These are phyloP conservation scores for Zygosaccharomyces pseudobailii DNA, from an alignment of 1,139 yeast species.

Conservation along the genomic window DNA sequence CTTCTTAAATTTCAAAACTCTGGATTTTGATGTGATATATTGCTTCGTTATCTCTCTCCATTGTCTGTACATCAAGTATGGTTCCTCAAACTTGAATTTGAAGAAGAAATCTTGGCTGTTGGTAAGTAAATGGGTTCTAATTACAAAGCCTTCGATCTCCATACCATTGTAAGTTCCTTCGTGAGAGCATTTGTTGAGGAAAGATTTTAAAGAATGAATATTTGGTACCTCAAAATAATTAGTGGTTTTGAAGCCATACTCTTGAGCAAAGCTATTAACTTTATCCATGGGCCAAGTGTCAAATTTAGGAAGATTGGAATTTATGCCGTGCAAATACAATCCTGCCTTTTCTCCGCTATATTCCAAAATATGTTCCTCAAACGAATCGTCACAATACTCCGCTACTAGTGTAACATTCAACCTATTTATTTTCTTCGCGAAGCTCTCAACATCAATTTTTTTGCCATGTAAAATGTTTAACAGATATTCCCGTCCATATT, in stretches of 20 bases:
- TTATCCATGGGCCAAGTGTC: constrained; percentile 56
- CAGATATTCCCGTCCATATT: constrained; percentile 62
- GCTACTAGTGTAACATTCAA: constrained; percentile 78
- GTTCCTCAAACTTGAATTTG: constrained; percentile 94
- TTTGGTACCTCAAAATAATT: constrained; percentile 42
- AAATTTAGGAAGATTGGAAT: constrained; percentile 61
- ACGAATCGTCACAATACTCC: constrained; percentile 85
- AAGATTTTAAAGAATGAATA: constrained; percentile 42
- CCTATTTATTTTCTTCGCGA: constrained; percentile 52
- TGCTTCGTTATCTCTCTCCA: constrained; percentile 81
- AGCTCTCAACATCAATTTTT: constrained; percentile 41
- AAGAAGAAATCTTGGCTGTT: constrained; percentile 58
- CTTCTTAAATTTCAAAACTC: constrained; percentile 44
- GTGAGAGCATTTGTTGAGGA: constrained; percentile 53
- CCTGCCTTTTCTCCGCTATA: constrained; percentile 67
- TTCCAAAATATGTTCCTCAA: constrained; percentile 90
- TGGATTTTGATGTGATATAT: constrained; percentile 44
- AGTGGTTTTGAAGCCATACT: constrained; percentile 69
- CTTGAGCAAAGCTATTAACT: constrained; percentile 56
- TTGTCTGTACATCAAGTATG: constrained; percentile 83
- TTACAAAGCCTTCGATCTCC: constrained; percentile 92
- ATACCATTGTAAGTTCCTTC: constrained; percentile 67
- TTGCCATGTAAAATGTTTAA: constrained; percentile 44
- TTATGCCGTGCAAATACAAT: constrained; percentile 83
- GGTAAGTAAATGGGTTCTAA: constrained; percentile 47